Percentiles rank a stretch among this genome's conserved stretches.
Evolutionary conservation across 202 grass and related monocot genomes (phyloP).

Genomic region (Eragrostis tef): DNA sequence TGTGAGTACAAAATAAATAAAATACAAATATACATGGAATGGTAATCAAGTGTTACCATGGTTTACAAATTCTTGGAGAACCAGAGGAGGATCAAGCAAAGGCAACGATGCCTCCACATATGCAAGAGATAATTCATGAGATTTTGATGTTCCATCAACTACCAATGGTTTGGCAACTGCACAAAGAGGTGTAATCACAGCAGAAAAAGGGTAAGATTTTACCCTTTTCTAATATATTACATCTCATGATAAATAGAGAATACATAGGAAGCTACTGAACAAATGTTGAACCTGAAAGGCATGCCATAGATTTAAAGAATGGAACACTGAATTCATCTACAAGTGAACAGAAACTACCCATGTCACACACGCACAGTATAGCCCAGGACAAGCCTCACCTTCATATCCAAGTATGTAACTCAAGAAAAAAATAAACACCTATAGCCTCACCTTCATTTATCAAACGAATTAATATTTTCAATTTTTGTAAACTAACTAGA

Average conservation of each 20-base stretch:
- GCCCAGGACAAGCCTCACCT: not conserved
- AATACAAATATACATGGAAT: not conserved
- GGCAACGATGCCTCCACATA: constrained; percentile 71
- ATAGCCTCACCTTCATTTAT: too few species aligned
- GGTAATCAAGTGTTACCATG: constrained; percentile 63
- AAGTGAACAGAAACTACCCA: not conserved
- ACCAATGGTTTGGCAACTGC: constrained; percentile 92
- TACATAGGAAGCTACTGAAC: too few species aligned
- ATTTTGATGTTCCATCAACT: constrained; percentile 78
- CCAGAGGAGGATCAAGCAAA: constrained; percentile 81
- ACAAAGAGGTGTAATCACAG: constrained; percentile 35
- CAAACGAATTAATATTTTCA: not conserved
- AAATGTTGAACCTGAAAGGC: constrained; percentile 11
- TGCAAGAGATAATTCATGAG: constrained; percentile 84
- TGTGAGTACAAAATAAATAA: constrained; percentile 10
- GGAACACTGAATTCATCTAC: not conserved
- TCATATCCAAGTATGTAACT: not conserved
- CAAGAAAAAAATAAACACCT: not conserved
- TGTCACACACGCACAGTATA: not conserved
- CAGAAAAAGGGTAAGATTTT: constrained; percentile 22
- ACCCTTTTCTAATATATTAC: not conserved
- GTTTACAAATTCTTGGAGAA: constrained; percentile 95
- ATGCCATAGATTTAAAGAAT: not conserved
- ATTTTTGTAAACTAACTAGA: not conserved
- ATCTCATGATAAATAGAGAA: too few species aligned